Conservation (phyloP, 371 early-diverging fungal species). For the Haplosporangium sp. region DNA sequence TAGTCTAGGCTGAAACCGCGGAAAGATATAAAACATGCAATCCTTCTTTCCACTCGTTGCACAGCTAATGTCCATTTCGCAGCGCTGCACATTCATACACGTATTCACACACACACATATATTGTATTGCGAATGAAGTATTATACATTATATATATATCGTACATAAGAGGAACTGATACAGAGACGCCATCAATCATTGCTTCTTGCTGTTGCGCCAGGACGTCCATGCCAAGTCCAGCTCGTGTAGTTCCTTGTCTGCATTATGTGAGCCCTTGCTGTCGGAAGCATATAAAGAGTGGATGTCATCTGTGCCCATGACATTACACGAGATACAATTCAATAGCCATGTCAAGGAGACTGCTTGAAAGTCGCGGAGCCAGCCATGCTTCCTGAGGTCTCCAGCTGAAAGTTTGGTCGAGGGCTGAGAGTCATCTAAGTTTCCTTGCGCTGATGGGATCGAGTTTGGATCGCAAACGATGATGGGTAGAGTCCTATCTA, state of each 20-base stretch:
- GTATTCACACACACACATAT: no score
- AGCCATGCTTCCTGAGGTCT: slow-evolving; percentile 23
- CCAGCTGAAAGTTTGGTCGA: no score
- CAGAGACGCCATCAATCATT: no score
- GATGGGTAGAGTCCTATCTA: slow-evolving; percentile 29
- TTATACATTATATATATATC: no score
- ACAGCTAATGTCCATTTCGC: no score
- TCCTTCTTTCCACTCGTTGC: no score
- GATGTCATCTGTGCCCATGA: slow-evolving; percentile 33
- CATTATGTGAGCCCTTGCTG: background rate
- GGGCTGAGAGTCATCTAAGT: no score
- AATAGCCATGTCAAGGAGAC: slow-evolving; percentile 38
- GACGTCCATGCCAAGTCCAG: slow-evolving; percentile 19
- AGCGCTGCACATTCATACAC: no score
- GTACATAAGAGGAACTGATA: no score
- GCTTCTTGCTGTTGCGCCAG: slow-evolving; percentile 7
- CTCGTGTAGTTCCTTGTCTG: background rate
- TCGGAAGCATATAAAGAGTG: slow-evolving; percentile 15
- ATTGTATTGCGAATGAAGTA: no score
- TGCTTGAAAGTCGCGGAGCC: slow-evolving; percentile 38
- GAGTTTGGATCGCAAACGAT: slow-evolving; percentile 38
- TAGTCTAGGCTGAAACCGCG: background rate
- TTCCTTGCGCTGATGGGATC: slow-evolving; percentile 15
- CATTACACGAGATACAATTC: slow-evolving; percentile 40
- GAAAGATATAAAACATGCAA: no score